Conservation (phyloP, 495 filamentous ascomycete genomes). For the Penicillium soppii region DNA sequence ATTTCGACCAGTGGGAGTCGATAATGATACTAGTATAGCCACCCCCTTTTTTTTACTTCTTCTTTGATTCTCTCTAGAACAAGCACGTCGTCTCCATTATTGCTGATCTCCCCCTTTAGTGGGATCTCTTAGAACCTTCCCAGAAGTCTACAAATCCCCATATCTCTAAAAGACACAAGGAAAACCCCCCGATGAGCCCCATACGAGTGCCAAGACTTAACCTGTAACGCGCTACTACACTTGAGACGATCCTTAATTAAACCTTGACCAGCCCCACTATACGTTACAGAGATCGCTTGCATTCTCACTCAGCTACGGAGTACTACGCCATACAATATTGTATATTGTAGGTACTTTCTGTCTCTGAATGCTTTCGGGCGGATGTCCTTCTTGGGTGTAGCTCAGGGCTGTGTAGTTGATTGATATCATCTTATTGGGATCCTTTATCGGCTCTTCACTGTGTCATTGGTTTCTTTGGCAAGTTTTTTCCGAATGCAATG, state of each 20-base stretch:
- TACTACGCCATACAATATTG: not conserved
- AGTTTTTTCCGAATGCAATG: not conserved
- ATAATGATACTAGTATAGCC: not conserved
- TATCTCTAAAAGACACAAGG: not conserved
- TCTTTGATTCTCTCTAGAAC: not conserved
- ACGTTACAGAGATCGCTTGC: slow-evolving; percentile 25
- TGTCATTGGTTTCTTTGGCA: not conserved
- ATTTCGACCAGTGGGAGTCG: not conserved
- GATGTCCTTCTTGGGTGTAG: slow-evolving; percentile 20
- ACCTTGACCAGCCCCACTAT: slow-evolving; percentile 39
- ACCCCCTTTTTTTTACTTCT: slow-evolving; percentile 9
- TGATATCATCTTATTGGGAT: slow-evolving; percentile 10
- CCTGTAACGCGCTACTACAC: slow-evolving; percentile 35
- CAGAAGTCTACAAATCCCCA: not conserved
- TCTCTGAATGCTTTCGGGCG: slow-evolving; percentile 11
- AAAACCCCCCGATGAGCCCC: slow-evolving; percentile 26
- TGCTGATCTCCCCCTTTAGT: slow-evolving; percentile 1
- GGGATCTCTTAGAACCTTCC: not conserved
- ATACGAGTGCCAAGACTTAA: slow-evolving; percentile 30
- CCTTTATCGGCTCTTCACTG: not conserved
- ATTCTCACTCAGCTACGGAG: not conserved
- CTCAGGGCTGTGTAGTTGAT: slow-evolving; percentile 6
- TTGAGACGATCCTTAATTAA: slow-evolving; percentile 47
- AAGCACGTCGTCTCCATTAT: not conserved
- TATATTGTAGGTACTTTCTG: not conserved